Base-by-base conservation (phyloP, 805 yeast species). In the Starmerella kuoi region DNA sequence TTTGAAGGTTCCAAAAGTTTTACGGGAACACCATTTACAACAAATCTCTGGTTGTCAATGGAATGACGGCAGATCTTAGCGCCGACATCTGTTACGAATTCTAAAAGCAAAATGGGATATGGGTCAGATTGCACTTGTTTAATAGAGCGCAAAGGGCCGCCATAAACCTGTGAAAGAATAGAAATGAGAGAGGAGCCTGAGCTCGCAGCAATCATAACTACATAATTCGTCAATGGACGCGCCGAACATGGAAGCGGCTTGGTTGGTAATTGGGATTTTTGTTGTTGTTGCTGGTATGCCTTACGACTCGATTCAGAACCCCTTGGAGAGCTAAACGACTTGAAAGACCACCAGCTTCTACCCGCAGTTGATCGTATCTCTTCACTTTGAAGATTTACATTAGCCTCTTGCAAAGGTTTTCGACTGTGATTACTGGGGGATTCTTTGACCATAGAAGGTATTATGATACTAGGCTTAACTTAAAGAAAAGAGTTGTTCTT, bases 91-190 rank as follows among this genome's bases (percentile, higher is more conserved):
- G 23, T 2, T 3, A 36, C 12, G 24, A 45, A 43, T 18, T 46
- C 45, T 2, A 47, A 36, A 5, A 38, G 12, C 4, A 47, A 31
- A 1, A 43, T 14, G 4, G 41, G 31, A 9, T 6, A 23, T 1
- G 48, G 44, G 6, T 32, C n/a, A 1, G 1, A 2, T 18, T 31
- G 35, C 9, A 41, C 27, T 20, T 23, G 28, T 4, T 15, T n/a
- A 9, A 44, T 31, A 2, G 46, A 24, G 11, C 41, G 38, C 8
- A 48, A 17, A 4, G 51, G 53, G 0, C 57, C 57, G 5, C 55
- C 55, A 7, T 54, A 35, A 1, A 50, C 49, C 36, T 53, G 57
- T 3, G 53, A 14, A 6, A 53, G 38, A 19, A 52, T 31, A 6
- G 37, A 6, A 5, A 33, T 20, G 15, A 49, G 11, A 2, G 51